phyloP scores from a whole-genome alignment of 805 yeast genomes.

The Barnettozyma pratensis region DNA sequence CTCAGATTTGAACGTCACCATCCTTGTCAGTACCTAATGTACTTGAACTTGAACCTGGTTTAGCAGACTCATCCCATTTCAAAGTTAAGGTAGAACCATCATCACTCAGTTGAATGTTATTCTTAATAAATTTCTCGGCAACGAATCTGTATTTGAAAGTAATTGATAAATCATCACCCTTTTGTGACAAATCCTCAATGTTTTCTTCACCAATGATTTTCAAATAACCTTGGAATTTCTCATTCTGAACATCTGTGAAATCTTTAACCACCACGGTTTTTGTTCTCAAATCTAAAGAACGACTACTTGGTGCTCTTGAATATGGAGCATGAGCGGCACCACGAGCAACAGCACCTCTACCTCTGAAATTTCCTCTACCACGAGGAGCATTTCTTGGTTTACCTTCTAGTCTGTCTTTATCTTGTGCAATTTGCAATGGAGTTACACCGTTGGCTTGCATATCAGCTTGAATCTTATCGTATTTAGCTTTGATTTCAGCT shows the following conservation, averaged over 20 bases:
- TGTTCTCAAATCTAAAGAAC: slow-evolving; percentile 21
- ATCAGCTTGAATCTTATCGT: slow-evolving; percentile 12
- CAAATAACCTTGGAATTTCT: slow-evolving; percentile 12
- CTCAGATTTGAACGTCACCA: slow-evolving; percentile 1
- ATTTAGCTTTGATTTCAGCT: slow-evolving; percentile 8
- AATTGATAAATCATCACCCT: slow-evolving; percentile 10
- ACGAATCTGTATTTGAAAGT: slow-evolving; percentile 20
- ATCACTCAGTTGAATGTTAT: slow-evolving; percentile 6
- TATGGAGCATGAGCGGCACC: slow-evolving; percentile 15
- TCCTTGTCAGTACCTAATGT: background rate
- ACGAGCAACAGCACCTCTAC: slow-evolving; percentile 9
- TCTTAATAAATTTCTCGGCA: slow-evolving; percentile 22
- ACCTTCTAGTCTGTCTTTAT: slow-evolving; percentile 17
- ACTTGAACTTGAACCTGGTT: slow-evolving; percentile 6
- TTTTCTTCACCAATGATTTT: slow-evolving; percentile 14
- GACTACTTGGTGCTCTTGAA: slow-evolving; percentile 10
- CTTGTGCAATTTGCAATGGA: slow-evolving; percentile 18
- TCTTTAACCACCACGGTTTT: slow-evolving; percentile 18
- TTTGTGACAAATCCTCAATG: slow-evolving; percentile 2
- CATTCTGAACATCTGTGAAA: slow-evolving; percentile 13
- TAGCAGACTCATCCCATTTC: slow-evolving; percentile 20
- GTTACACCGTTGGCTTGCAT: slow-evolving; percentile 20
- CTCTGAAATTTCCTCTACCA: slow-evolving; percentile 11
- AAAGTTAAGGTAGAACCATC: slow-evolving; percentile 8
- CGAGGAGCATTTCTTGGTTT: background rate